Conservation (phyloP, 805 yeast species). For the Cyberlindnera xishuangbannaensis region DNA sequence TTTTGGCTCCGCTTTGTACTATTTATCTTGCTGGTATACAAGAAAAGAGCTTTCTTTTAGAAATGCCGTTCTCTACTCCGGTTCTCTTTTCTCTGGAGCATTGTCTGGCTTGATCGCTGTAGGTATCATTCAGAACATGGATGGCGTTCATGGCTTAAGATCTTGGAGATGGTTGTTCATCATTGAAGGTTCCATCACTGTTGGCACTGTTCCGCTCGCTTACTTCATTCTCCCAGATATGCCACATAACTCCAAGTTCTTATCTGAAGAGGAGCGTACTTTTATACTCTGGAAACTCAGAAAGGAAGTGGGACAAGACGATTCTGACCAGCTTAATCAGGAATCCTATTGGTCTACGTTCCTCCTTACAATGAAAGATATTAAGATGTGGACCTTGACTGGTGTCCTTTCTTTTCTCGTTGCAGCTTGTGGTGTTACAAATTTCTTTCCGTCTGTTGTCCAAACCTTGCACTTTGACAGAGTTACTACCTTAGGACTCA, state of each 20-base stretch:
- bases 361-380: conserved; percentile 32
- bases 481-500: conserved; percentile 46
- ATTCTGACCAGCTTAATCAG: conserved; percentile 20
- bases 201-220: conserved; percentile 6
- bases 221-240: conserved; percentile 15
- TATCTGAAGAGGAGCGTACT: conserved; percentile 15
- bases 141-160: conserved; percentile 11
- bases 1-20: conserved; percentile 18
- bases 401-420: conserved; percentile 39
- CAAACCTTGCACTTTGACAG: conserved; percentile 45
- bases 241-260: conserved; percentile 17
- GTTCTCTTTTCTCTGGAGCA: conserved; percentile 19
- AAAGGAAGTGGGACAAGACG: conserved; percentile 26
- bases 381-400: conserved; percentile 43
- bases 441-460: conserved; percentile 58
- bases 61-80: conserved; percentile 20
- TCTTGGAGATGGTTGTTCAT: conserved; percentile 22
- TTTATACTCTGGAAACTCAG: conserved; percentile 15
- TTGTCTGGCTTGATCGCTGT: conserved; percentile 23
- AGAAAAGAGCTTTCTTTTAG: conserved; percentile 22
- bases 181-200: conserved; percentile 17
- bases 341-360: conserved; percentile 32
- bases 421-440: conserved; percentile 56
- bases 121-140: conserved; percentile 20
- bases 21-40: conserved; percentile 21